A percentile compares a stretch with the other conserved stretches of the same genome.
Conservation (phyloP, 208 protist genomes). For the Trypanosoma cruzi region DNA sequence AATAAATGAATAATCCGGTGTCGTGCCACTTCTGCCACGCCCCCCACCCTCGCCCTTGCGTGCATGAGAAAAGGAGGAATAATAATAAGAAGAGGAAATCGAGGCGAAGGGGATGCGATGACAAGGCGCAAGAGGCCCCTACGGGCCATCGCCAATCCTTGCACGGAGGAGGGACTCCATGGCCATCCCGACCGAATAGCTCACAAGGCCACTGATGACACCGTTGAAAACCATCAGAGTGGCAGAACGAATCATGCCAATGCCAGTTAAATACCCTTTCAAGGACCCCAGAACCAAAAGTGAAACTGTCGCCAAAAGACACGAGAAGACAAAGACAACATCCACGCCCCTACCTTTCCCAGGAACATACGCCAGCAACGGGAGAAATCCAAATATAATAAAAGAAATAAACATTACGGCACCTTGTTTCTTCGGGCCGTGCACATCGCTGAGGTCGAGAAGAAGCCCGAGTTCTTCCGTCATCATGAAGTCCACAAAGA, state of each 20-base stretch:
- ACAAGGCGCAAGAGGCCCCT: not conserved
- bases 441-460: conserved; percentile 72
- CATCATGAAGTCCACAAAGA: conserved; percentile 97
- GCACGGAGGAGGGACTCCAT: conserved; percentile 61
- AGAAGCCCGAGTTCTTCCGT: conserved; percentile 93
- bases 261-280: conserved; percentile 83
- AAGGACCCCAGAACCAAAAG: conserved; percentile 85
- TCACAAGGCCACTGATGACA: conserved; percentile 75
- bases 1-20: not conserved
- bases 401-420: conserved; percentile 95
- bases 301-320: conserved; percentile 71
- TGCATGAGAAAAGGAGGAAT: not conserved
- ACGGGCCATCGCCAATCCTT: conserved; percentile 16
- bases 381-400: conserved; percentile 91
- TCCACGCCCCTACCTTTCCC: conserved; percentile 76
- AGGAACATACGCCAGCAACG: conserved; percentile 85
- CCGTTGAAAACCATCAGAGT: conserved; percentile 90
- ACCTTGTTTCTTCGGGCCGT: conserved; percentile 87
- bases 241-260: conserved; percentile 68
- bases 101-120: not conserved
- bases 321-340: conserved; percentile 77
- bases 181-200: conserved; percentile 73
- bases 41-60: too few species aligned
- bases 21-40: too few species aligned
- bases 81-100: not conserved